A percentile compares a stretch with the other conserved stretches of the same genome.
Conservation (phyloP, 78 protist species). For the Cavenderia fasciculata region DNA sequence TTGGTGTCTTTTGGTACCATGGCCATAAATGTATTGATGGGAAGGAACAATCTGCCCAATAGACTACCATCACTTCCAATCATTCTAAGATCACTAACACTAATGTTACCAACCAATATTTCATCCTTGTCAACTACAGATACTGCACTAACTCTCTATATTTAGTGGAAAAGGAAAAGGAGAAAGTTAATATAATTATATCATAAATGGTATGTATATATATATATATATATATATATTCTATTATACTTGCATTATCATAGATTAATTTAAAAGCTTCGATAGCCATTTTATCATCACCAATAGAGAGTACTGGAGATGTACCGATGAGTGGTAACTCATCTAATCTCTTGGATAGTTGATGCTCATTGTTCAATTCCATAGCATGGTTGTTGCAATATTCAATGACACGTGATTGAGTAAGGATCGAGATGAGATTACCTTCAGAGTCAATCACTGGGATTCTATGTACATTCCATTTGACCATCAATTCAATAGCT, state of each 20-base stretch:
- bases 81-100: conserved; percentile 53
- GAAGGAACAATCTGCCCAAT: conserved; percentile 30
- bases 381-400: background rate
- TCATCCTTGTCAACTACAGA: conserved; percentile 24
- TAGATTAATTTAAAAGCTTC: conserved; percentile 51
- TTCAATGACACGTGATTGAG: conserved; percentile 56
- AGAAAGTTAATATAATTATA: too few species aligned
- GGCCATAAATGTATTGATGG: conserved; percentile 19
- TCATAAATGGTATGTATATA: too few species aligned
- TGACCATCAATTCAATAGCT: conserved; percentile 47
- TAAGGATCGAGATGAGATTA: conserved; percentile 9
- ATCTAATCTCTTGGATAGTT: background rate
- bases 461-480: conserved; percentile 66
- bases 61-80: conserved; percentile 50
- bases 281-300: conserved; percentile 4
- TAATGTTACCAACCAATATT: conserved; percentile 29
- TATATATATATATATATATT: background rate
- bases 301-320: background rate
- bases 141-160: conserved; percentile 21
- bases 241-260: conserved; percentile 4
- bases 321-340: conserved; percentile 1
- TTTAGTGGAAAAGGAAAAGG: too few species aligned
- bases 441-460: conserved; percentile 66
- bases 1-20: conserved; percentile 42
- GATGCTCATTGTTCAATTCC: background rate